Percentiles rank a stretch among this genome's conserved stretches.
These are phyloP conservation scores for Fraxinus floribunda DNA, from an alignment of 305 asterid genomes.

Conservation along the genomic window DNA sequence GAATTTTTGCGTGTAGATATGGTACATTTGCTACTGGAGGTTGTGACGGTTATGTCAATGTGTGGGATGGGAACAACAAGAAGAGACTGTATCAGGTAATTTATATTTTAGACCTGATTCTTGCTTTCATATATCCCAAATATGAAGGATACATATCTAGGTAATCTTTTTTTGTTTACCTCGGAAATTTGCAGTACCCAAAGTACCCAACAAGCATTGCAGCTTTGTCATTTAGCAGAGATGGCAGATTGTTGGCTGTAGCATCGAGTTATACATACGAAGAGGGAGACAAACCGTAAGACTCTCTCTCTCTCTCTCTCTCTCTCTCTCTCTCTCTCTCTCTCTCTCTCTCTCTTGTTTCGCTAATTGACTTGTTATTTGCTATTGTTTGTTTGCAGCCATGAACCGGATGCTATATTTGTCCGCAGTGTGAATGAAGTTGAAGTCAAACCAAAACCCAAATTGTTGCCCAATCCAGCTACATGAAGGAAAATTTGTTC, in stretches of 20 bases:
- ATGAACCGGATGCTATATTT: slow-evolving; percentile 77
- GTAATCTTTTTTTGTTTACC: slow-evolving; percentile 1
- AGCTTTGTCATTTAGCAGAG: slow-evolving; percentile 89
- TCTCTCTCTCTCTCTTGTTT: not conserved
- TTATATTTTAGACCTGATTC: slow-evolving; percentile 6
- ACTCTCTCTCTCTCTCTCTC: slow-evolving; percentile 3
- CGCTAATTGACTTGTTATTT: not conserved
- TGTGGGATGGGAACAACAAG: slow-evolving; percentile 98
- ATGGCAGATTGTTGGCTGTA: slow-evolving; percentile 79
- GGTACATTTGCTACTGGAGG: slow-evolving; percentile 99
- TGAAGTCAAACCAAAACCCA: slow-evolving; percentile 95
- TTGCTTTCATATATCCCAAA: slow-evolving; percentile 2
- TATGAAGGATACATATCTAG: not conserved
- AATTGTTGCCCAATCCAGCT: slow-evolving; percentile 58
- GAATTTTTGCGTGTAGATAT: slow-evolving; percentile 47
- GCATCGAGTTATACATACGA: slow-evolving; percentile 95
- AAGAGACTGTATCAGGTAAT: slow-evolving; percentile 92
- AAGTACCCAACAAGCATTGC: slow-evolving; percentile 86
- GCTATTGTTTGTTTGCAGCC: slow-evolving; percentile 42
- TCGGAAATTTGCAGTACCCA: slow-evolving; percentile 50
- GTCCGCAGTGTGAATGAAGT: slow-evolving; percentile 90
- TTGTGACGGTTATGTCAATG: slow-evolving; percentile 87
- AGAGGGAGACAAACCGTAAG: slow-evolving; percentile 90
- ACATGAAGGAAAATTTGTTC: slow-evolving; percentile 30
- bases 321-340: not conserved